Evolutionary conservation across 768 basidiomycete genomes (phyloP).

Genomic region (Tricholoma matsutake): DNA sequence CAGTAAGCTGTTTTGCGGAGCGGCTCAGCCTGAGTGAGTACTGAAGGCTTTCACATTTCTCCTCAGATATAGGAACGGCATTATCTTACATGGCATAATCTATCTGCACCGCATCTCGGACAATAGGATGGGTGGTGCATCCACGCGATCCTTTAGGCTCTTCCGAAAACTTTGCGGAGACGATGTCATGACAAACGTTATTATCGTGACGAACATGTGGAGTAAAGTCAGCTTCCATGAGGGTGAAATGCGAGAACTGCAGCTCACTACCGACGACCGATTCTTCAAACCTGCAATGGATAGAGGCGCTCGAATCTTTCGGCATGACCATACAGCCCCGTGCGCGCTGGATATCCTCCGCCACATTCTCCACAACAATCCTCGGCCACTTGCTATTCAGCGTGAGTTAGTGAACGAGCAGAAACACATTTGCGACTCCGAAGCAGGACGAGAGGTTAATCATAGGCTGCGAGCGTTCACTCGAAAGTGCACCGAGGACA

Average conservation of each 20-base stretch:
- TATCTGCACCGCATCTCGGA: constrained; percentile 45
- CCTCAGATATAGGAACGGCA: not conserved
- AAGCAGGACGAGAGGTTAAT: constrained; percentile 23
- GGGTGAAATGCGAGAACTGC: constrained; percentile 33
- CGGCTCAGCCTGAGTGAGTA: too few species aligned
- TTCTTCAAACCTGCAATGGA: constrained; percentile 44
- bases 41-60: not conserved
- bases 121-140: constrained; percentile 38
- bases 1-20: not conserved
- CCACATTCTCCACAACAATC: constrained; percentile 17
- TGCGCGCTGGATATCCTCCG: constrained; percentile 30
- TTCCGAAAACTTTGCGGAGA: constrained; percentile 47
- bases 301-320: constrained; percentile 37
- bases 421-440: constrained; percentile 32
- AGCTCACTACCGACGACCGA: constrained; percentile 25
- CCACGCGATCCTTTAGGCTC: constrained; percentile 40
- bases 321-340: constrained; percentile 28
- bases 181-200: constrained; percentile 39
- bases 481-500: constrained; percentile 5
- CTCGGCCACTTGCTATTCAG: constrained; percentile 11
- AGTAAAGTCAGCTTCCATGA: constrained; percentile 30
- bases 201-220: constrained; percentile 52
- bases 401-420: constrained; percentile 13
- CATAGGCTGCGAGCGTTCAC: constrained; percentile 4
- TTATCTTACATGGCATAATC: constrained; percentile 30